Evolutionary conservation across 345 rosid species (phyloP).

Genomic region (Eucalyptus polybractea): DNA sequence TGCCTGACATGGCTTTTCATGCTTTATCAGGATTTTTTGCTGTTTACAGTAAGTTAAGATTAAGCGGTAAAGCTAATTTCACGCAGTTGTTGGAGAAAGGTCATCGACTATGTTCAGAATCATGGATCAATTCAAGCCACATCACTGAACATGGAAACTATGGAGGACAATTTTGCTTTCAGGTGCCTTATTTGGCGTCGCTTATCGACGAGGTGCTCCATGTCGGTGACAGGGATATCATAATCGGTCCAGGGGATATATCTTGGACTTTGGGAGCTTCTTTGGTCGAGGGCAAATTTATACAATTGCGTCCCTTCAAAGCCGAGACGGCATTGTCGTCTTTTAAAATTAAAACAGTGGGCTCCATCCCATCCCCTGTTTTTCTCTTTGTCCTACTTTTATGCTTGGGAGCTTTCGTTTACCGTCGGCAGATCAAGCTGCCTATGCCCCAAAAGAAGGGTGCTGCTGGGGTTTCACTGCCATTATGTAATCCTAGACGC

Average conservation of each 20-base stretch:
- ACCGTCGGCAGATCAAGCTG: slow-evolving; percentile 24
- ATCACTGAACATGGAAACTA: slow-evolving; percentile 2
- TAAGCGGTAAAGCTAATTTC: slow-evolving; percentile 21
- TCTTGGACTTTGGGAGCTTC: slow-evolving; percentile 63
- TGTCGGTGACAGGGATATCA: slow-evolving; percentile 14
- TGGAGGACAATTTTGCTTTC: slow-evolving; percentile 23
- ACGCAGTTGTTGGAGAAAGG: slow-evolving; percentile 30
- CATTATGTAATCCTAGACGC: slow-evolving; percentile 23
- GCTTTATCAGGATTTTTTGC: slow-evolving; percentile 51
- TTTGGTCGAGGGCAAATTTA: slow-evolving; percentile 26
- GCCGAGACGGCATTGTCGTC: neutral
- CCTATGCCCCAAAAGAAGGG: slow-evolving; percentile 29
- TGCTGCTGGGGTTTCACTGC: slow-evolving; percentile 9
- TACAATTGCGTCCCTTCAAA: slow-evolving; percentile 1
- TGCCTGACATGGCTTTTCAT: slow-evolving; percentile 15
- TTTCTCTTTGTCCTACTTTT: slow-evolving; percentile 21
- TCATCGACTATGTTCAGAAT: slow-evolving; percentile 21
- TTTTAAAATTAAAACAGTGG: neutral
- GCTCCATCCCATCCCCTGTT: slow-evolving; percentile 13
- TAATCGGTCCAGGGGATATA: slow-evolving; percentile 47
- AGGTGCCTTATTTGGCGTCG: slow-evolving; percentile 29
- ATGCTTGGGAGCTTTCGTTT: slow-evolving; percentile 14
- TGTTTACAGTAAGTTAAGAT: slow-evolving; percentile 19
- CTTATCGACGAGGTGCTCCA: slow-evolving; percentile 28
- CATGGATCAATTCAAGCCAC: slow-evolving; percentile 6